Evolutionary conservation across 768 basidiomycete genomes (phyloP), one percentile per base, ranked within the genome.

Genomic region (Boletus rex-veris): DNA sequence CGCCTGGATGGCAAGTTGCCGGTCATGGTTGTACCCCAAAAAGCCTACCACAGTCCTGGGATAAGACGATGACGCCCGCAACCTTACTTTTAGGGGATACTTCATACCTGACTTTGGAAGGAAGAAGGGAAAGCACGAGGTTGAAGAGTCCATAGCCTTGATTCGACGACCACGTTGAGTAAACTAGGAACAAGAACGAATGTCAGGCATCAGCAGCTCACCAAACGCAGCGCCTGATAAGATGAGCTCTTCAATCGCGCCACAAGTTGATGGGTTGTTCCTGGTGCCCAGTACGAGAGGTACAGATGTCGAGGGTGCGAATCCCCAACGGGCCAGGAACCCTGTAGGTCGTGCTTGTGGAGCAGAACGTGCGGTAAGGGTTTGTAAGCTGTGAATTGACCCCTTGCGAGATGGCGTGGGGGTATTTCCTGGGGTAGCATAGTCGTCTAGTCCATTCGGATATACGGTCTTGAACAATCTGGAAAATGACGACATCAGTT

Each of bases 151-250:
- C 87, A 61, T 74, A 84, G 0, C 81, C 78, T 65, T 31, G 44
- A 30, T 40, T 2, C 16, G 18, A 46, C 15, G 44, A 53, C 7
- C 21, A 31, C 14, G 18, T 42, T 40, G 33, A 35, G 33, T 35
- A 35, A 35, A 35, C 10, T 19, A 55, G 57, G 11, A 45, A 47
- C 26, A 19, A 18, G 43, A 14, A n/a, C 36, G 1, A 21, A 42
- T 14, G 3, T 11, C 21, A 8, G n/a, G 14, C 9, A 39, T 37
- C n/a, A 31, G 30, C 70, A 60, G 44, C 75, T 48, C 53, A 85
- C 85, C 90, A 61, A 90, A 92, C 0, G 90, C 90, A 8, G 85
- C 81, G 3, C 90, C 90, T 3, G 85, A 80, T 28, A 90, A 66
- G 52, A 92, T 81, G 6, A 90, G 63, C 50, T 90, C 87, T 63